phyloP scores from a whole-genome alignment of 257 asterid species.

The Craterostigma plantagineum region DNA sequence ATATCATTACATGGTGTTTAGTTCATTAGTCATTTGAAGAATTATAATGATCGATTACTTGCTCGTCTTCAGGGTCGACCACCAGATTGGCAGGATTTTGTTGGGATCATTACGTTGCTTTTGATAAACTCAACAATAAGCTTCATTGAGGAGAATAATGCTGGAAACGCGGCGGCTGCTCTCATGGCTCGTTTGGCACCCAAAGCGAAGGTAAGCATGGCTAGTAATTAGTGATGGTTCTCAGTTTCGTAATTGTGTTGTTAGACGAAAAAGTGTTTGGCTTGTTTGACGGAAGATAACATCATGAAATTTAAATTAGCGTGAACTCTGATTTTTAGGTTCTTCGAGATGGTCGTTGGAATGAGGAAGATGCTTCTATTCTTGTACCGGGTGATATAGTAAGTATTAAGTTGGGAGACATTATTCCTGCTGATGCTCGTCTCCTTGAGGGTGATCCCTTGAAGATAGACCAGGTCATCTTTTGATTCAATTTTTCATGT shows the following conservation, averaged over 20 bases:
- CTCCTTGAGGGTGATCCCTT: constrained; percentile 74
- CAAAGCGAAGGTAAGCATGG: constrained; percentile 24
- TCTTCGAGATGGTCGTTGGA: constrained; percentile 60
- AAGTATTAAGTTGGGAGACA: constrained; percentile 66
- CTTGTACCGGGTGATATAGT: constrained; percentile 78
- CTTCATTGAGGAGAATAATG: constrained; percentile 42
- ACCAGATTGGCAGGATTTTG: constrained; percentile 49
- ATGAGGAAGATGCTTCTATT: constrained; percentile 54
- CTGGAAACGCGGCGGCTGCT: constrained; percentile 49
- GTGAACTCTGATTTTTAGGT: constrained; percentile 18
- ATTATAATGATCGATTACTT: background rate
- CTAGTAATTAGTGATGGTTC: background rate
- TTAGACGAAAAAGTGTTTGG: background rate
- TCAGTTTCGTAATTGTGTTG: background rate
- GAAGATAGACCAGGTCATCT: constrained; percentile 63
- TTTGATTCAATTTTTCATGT: background rate
- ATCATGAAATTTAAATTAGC: too few relatives aligned
- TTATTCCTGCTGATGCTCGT: constrained; percentile 80
- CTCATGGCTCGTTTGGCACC: constrained; percentile 51
- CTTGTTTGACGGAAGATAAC: too few relatives aligned
- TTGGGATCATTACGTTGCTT: constrained; percentile 31
- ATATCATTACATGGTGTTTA: too few relatives aligned
- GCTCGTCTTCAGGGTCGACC: constrained; percentile 19
- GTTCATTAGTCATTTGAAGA: too few relatives aligned
- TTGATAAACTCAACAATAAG: constrained; percentile 42